These are phyloP conservation scores for Collybia mongolica DNA, from an alignment of 768 basidiomycete species.

Conservation along the genomic window DNA sequence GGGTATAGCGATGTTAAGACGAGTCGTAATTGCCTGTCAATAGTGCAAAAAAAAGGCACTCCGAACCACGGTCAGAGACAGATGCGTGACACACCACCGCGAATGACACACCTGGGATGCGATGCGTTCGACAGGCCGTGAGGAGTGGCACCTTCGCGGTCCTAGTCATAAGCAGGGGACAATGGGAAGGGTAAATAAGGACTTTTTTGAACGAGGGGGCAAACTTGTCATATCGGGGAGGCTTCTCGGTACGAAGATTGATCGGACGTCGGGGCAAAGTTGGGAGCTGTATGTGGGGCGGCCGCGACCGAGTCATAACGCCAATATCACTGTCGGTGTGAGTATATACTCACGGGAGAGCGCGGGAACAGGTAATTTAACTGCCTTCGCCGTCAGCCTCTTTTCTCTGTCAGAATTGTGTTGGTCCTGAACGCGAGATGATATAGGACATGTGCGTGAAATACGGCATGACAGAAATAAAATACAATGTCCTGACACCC, in stretches of 20 bases:
- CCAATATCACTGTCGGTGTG: not conserved
- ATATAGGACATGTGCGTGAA: not conserved
- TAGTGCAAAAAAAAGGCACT: not conserved
- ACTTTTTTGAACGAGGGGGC: not conserved
- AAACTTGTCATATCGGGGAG: not conserved
- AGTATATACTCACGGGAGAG: slow-evolving; percentile 19
- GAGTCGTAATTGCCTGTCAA: not conserved
- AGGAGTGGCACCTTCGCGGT: not conserved
- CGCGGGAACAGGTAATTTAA: slow-evolving; percentile 12
- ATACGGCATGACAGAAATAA: slow-evolving; percentile 1
- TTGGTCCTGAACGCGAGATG: not conserved
- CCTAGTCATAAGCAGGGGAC: slow-evolving; percentile 6
- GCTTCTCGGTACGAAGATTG: slow-evolving; percentile 10
- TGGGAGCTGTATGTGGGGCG: not conserved
- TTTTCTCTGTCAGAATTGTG: not conserved
- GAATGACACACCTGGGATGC: not conserved
- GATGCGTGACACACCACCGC: too few relatives aligned
- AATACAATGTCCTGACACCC: slow-evolving; percentile 3
- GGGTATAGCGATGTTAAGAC: not conserved
- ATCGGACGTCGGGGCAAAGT: slow-evolving; percentile 1
- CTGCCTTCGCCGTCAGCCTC: not conserved
- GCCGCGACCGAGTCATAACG: slow-evolving; percentile 15
- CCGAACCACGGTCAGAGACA: not conserved
- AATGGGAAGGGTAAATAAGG: slow-evolving; percentile 6
- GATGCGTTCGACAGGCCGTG: not conserved